These are phyloP conservation scores for Phialocephala subalpina DNA, from an alignment of 2,329 filamentous ascomycete genomes.

Conservation along the genomic window DNA sequence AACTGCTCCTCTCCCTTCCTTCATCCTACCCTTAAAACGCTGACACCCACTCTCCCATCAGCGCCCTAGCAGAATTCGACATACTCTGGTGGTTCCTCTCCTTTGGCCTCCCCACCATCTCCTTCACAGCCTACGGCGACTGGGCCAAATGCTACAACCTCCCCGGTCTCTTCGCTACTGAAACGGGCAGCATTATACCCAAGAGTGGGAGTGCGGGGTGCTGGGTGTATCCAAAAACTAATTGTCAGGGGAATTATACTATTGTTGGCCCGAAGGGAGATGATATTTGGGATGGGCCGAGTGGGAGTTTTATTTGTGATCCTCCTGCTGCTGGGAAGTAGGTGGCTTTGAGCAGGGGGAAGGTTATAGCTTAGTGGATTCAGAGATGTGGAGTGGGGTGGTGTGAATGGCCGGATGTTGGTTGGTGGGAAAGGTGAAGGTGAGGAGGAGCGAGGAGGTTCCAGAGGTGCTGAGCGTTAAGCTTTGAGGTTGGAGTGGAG, in stretches of 20 bases:
- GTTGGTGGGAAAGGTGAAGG: too few species aligned
- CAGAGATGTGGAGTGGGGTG: too few species aligned
- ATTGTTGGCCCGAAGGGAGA: not conserved
- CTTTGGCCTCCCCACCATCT: conserved; percentile 1
- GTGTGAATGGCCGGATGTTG: too few species aligned
- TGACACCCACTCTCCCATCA: not conserved
- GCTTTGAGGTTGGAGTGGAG: too few species aligned
- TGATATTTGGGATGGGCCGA: not conserved
- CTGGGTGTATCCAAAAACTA: conserved; percentile 4
- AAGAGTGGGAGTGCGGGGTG: not conserved
- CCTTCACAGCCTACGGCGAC: conserved; percentile 3
- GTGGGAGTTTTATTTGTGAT: conserved; percentile 11
- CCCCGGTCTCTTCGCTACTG: not conserved
- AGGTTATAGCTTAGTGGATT: too few species aligned
- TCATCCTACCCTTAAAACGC: not conserved
- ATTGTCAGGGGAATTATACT: conserved; percentile 1
- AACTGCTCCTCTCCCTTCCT: too few species aligned
- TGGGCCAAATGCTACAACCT: conserved; percentile 10
- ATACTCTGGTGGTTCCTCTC: conserved; percentile 9
- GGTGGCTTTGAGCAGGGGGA: too few species aligned
- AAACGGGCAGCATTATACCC: not conserved
- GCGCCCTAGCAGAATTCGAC: conserved; percentile 1
- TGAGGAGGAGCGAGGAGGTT: too few species aligned
- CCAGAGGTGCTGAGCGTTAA: too few species aligned
- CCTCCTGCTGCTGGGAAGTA: not conserved